These are phyloP conservation scores for Cyclotella choctawhatcheeana DNA, from an alignment of 108 stramenopile genomes.

Conservation along the genomic window DNA sequence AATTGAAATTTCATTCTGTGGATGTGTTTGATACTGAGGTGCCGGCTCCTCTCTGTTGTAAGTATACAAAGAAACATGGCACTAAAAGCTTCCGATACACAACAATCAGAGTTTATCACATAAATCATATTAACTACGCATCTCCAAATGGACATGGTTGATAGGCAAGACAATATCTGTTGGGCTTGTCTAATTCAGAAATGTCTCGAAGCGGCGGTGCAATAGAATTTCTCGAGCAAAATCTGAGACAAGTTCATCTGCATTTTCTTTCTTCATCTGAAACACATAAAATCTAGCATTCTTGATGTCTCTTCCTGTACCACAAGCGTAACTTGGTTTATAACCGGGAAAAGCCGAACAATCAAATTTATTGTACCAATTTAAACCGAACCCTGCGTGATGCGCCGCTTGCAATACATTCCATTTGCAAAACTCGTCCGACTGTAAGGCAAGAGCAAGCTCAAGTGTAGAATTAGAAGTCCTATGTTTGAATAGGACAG, in stretches of 20 bases:
- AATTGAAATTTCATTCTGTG: no score
- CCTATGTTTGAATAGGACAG: slow-evolving; percentile 16
- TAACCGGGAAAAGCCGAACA: slow-evolving; percentile 26
- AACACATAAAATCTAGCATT: slow-evolving; percentile 34
- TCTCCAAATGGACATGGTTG: no score
- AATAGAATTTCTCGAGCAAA: neutral
- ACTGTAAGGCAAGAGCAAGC: slow-evolving; percentile 25
- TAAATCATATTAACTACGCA: no score
- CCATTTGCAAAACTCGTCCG: slow-evolving; percentile 28
- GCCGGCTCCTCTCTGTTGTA: no score
- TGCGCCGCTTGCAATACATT: slow-evolving; percentile 25
- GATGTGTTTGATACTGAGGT: no score
- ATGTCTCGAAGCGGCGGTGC: neutral
- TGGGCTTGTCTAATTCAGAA: no score
- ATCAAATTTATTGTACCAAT: slow-evolving; percentile 27
- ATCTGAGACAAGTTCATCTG: neutral
- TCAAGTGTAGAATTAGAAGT: slow-evolving; percentile 8
- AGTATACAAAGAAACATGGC: no score
- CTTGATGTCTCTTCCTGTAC: slow-evolving; percentile 4
- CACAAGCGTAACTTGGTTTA: slow-evolving; percentile 14
- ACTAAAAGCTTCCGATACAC: no score
- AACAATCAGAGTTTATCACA: no score
- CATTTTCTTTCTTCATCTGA: slow-evolving; percentile 12
- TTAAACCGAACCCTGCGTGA: slow-evolving; percentile 28
- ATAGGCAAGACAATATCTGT: no score